Conservation (phyloP, 371 early-diverging fungal species). For the Apophysomyces elegans region DNA sequence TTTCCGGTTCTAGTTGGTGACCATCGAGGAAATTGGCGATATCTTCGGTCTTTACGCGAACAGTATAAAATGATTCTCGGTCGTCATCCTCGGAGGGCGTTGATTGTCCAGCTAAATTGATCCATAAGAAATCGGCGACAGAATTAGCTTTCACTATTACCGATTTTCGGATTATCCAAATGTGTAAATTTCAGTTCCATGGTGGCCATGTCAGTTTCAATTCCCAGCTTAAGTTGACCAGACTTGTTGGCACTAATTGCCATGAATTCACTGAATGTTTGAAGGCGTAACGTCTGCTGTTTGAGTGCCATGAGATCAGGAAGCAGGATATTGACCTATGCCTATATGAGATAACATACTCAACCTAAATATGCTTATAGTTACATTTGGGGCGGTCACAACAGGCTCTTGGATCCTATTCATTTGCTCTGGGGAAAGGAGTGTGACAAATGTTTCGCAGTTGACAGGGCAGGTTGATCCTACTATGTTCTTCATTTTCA, state of each 20-base stretch:
- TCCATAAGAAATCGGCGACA: background rate
- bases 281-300: slow-evolving; percentile 50
- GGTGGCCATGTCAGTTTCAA: slow-evolving; percentile 46
- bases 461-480: slow-evolving; percentile 17
- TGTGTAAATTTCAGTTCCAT: slow-evolving; percentile 52
- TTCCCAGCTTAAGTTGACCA: slow-evolving; percentile 51
- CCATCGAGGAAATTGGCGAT: slow-evolving; percentile 61
- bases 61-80: slow-evolving; percentile 40
- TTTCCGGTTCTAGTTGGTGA: slow-evolving; percentile 55
- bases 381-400: slow-evolving; percentile 22
- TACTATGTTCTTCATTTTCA: slow-evolving; percentile 15
- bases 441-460: slow-evolving; percentile 19
- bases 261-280: slow-evolving; percentile 46
- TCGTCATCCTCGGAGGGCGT: slow-evolving; percentile 14
- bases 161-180: slow-evolving; percentile 53
- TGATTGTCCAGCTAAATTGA: slow-evolving; percentile 13
- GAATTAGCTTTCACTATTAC: slow-evolving; percentile 26
- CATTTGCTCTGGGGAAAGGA: slow-evolving; percentile 22
- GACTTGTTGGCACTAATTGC: slow-evolving; percentile 60
- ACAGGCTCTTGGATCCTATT: slow-evolving; percentile 21
- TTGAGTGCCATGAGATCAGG: slow-evolving; percentile 48
- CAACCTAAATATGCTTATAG: background rate
- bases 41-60: slow-evolving; percentile 55
- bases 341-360: background rate
- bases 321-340: slow-evolving; percentile 55